phyloP scores from a whole-genome alignment of 106 monocot species.

The Alisma plantagoaquatica region DNA sequence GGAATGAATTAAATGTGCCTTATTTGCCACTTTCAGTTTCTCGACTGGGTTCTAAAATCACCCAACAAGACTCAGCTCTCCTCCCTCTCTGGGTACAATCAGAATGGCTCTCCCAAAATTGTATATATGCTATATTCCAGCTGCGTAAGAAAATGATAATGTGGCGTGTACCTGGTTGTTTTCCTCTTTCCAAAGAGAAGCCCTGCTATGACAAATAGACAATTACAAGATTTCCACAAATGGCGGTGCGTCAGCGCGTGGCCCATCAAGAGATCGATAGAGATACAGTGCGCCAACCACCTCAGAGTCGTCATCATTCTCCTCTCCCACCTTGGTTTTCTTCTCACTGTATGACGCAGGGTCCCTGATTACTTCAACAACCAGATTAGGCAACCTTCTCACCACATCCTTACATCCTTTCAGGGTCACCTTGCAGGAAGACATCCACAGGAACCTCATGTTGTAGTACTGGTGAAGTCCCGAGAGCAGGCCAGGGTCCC shows the following conservation, averaged over 20 bases:
- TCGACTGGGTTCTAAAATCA: too few species aligned
- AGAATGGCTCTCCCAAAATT: too few species aligned
- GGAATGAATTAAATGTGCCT: too few species aligned
- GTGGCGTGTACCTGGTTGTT: too few species aligned
- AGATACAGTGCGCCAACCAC: slow-evolving; percentile 51
- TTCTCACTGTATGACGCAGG: neutral
- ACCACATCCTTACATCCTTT: slow-evolving; percentile 72
- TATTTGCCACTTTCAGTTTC: too few species aligned
- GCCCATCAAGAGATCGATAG: slow-evolving; percentile 72
- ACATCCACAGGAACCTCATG: slow-evolving; percentile 98
- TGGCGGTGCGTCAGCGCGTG: slow-evolving; percentile 62
- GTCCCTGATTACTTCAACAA: slow-evolving; percentile 70
- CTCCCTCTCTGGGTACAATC: too few species aligned
- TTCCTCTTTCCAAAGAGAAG: too few species aligned
- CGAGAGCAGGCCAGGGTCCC: slow-evolving; percentile 52
- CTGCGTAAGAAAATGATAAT: too few species aligned
- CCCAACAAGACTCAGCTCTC: too few species aligned
- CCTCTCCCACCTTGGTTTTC: slow-evolving; percentile 9
- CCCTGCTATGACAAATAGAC: too few species aligned
- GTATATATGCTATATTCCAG: too few species aligned
- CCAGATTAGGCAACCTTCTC: slow-evolving; percentile 35
- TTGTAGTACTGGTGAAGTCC: slow-evolving; percentile 74
- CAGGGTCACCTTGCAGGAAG: slow-evolving; percentile 49
- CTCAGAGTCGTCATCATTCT: slow-evolving; percentile 24
- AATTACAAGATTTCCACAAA: slow-evolving; percentile 68